Conservation (phyloP, 2,329 filamentous ascomycete genomes). For the Scytalidium lignicola region DNA sequence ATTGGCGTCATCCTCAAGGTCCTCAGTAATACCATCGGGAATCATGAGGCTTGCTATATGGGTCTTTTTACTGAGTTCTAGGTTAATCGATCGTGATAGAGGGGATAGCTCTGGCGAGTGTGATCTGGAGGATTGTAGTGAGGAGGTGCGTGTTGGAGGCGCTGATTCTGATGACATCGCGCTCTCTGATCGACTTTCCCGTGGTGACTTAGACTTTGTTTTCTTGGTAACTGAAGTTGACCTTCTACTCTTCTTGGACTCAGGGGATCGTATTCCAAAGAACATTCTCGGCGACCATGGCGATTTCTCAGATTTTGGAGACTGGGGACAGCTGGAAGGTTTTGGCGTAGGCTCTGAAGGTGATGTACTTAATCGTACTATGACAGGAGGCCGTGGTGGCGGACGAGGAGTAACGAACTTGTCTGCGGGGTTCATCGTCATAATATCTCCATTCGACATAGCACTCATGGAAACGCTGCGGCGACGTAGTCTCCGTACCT, state of each 20-base stretch:
- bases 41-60: slow-evolving; percentile 30
- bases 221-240: slow-evolving; percentile 15
- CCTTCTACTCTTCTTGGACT: slow-evolving; percentile 14
- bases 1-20: slow-evolving; percentile 53
- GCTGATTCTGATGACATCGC: slow-evolving; percentile 5
- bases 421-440: slow-evolving; percentile 73
- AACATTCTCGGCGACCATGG: slow-evolving; percentile 24
- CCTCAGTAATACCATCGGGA: slow-evolving; percentile 42
- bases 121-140: slow-evolving; percentile 12
- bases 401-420: slow-evolving; percentile 68
- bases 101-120: slow-evolving; percentile 39
- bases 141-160: slow-evolving; percentile 14
- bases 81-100: slow-evolving; percentile 35
- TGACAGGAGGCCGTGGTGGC: slow-evolving; percentile 42
- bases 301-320: slow-evolving; percentile 19
- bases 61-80: slow-evolving; percentile 23
- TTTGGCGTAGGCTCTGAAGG: slow-evolving; percentile 27
- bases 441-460: slow-evolving; percentile 51
- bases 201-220: neutral
- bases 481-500: slow-evolving; percentile 51
- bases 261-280: slow-evolving; percentile 20
- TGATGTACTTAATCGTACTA: slow-evolving; percentile 39
- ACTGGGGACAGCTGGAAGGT: slow-evolving; percentile 21
- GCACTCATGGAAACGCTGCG: slow-evolving; percentile 64
- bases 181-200: no score